These are phyloP conservation scores for Arthrobotrys pseudoclavata DNA, from an alignment of 2,329 filamentous ascomycete genomes.

Conservation along the genomic window DNA sequence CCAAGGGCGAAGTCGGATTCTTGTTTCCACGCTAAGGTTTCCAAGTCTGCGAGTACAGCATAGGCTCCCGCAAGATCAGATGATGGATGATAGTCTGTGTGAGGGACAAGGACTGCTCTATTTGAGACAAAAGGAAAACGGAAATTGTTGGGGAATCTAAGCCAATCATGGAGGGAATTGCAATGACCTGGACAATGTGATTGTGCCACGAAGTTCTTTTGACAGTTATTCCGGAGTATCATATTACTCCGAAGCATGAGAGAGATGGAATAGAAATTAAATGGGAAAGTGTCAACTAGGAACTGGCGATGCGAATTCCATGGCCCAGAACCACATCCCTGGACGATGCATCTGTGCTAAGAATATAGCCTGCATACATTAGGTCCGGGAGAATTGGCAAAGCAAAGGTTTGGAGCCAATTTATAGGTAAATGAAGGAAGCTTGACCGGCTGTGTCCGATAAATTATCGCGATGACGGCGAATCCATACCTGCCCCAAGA, in stretches of 20 bases:
- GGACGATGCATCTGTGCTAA: neutral
- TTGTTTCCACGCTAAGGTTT: conserved; percentile 13
- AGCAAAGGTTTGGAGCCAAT: conserved; percentile 10
- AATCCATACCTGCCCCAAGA: neutral
- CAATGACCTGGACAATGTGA: conserved; percentile 57
- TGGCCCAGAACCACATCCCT: conserved; percentile 3
- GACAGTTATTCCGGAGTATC: neutral
- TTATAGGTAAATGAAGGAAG: conserved; percentile 1
- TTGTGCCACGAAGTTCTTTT: neutral
- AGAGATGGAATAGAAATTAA: neutral
- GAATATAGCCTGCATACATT: conserved; percentile 10
- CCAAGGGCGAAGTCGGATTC: conserved; percentile 11
- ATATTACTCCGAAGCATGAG: neutral
- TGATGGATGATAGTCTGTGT: conserved; percentile 27
- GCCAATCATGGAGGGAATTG: conserved; percentile 3
- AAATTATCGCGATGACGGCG: conserved; percentile 53
- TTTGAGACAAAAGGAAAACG: neutral
- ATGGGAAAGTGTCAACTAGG: neutral
- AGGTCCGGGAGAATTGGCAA: neutral
- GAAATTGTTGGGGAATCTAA: conserved; percentile 42
- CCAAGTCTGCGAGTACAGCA: conserved; percentile 13
- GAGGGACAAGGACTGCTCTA: neutral
- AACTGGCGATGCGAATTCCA: conserved; percentile 5
- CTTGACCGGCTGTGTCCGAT: conserved; percentile 37
- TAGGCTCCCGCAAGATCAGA: conserved; percentile 52